Conservation (phyloP, 306 rosid species). For the Nissolia schottii region DNA sequence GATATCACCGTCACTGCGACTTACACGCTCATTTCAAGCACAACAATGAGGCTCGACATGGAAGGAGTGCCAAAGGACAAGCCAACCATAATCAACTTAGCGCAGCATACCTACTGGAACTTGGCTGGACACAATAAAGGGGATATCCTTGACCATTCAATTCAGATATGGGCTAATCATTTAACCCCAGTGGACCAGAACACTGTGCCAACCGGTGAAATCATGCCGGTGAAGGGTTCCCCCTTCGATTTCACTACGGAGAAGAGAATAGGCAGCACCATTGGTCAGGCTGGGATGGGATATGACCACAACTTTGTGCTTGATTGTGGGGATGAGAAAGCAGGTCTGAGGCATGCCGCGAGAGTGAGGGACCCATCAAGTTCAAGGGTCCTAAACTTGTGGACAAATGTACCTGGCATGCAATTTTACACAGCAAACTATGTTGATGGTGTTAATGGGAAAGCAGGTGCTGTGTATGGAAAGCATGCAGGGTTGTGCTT, state of each 20-base stretch:
- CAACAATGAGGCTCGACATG: constrained; percentile 88
- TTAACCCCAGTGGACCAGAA: constrained; percentile 73
- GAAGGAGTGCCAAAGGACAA: constrained; percentile 84
- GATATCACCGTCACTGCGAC: constrained; percentile 69
- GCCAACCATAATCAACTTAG: constrained; percentile 75
- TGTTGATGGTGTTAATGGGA: constrained; percentile 62
- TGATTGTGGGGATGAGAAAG: constrained; percentile 64
- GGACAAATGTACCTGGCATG: constrained; percentile 82
- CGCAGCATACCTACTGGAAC: constrained; percentile 94
- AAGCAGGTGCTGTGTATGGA: constrained; percentile 64
- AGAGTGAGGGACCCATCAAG: constrained; percentile 83
- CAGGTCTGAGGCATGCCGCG: constrained; percentile 69
- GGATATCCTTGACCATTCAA: constrained; percentile 64
- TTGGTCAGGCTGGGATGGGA: constrained; percentile 69
- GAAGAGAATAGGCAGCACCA: constrained; percentile 65
- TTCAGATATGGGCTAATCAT: constrained; percentile 67
- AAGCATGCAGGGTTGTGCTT: constrained; percentile 85
- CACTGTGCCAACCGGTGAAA: constrained; percentile 73
- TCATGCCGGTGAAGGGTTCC: constrained; percentile 67
- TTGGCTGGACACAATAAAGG: constrained; percentile 82
- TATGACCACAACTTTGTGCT: constrained; percentile 90
- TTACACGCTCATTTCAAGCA: constrained; percentile 66
- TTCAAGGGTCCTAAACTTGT: constrained; percentile 75
- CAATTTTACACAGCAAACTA: constrained; percentile 94
- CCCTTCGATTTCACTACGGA: constrained; percentile 75